Base-by-base conservation (phyloP, 306 rosid genomes). In the Cucurbita moschata region DNA sequence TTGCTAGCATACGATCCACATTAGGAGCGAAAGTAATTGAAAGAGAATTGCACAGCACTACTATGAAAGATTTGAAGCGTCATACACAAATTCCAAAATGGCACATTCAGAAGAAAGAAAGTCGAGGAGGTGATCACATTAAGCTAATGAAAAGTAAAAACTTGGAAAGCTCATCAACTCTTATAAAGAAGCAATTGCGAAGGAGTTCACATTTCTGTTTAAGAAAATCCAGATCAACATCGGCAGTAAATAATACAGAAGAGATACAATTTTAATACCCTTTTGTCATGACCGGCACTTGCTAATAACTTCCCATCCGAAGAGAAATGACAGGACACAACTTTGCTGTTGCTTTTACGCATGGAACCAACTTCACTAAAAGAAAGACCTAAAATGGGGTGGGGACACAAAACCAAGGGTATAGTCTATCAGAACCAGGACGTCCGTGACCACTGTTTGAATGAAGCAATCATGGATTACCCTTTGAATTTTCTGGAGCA, bases 221-320 rank as follows among this genome's bases (percentile, higher is more conserved):
- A 10, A 43, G 71, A n/a, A 43, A 64, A 65, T 43, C 18, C 56
- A 68, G 56, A 46, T 12, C 73, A 43, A 38, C 40, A 50, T 68
- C 60, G 14, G 55, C 64, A 72, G 30, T 65, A 73, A 56, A 78
- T 64, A 75, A 54, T 30, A 35, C 21, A 8, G 44, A 52, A 72
- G 64, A 72, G 16, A 39, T 72, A 38, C 76, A 72, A 72, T 53
- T 47, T 43, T 37, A 47, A 75, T 88, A 93, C 98, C 98, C 89
- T 93, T 83, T 90, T 90, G 89, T 93, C 98, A 82, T 93, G 98
- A 62, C 98, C 98, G 66, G 96, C 96, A 85, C 98, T 90, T 64
- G 98, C 98, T 75, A 93, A 82, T 72, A 93, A 60, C 77, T 93
- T 93, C 65, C 98, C 98, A 86, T 93, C 98, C 51, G 98, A 88